Evolutionary conservation across 148 eudicot genomes (phyloP), one percentile per base, ranked within the genome.

Genomic region (Nepenthes mirabilis): DNA sequence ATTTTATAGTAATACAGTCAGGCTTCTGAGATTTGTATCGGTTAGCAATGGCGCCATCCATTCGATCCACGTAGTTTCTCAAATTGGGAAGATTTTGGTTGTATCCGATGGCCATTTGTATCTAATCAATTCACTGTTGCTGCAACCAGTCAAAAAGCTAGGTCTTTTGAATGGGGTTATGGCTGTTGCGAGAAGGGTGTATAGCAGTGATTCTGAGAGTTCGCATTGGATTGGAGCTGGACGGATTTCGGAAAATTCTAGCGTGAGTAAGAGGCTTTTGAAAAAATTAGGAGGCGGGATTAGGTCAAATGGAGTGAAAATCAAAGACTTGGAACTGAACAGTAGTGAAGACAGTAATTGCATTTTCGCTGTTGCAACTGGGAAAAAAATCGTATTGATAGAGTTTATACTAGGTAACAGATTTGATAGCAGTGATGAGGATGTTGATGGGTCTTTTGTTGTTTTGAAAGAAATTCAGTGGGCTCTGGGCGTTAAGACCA

Each of bases 381-480:
- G 83, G 64, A 88, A 66, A 60, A 85, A 76, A 59, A 51, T 93
- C 75, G 66, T 84, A 23, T 61, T 93, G 51, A 69, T 87, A 34
- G 89, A 84, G 74, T 66, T 86, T 57, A 65, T 52, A 52, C 52
- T 56, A 8, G 76, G 72, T 49, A 59, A 55, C 59, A 60, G 70
- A 40, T 6, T 6, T 49, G 13, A 12, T 10, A 49, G 52, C 1
- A 11, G 52, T 49, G 45, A 40, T 40, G 10, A 11, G 52, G 14
- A 10, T 14, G 64, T 37, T 14, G 82, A 81, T 33, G 79, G 73
- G 61, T 74, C 77, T n/a, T 66, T 70, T 52, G 64, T 73, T 33
- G 72, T 83, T 45, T 65, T 75, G 75, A 89, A 84, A 77, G 99
- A 94, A 70, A 69, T 86, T 61, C 78, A 64, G n/a, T 82, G 91